Evolutionary conservation across 2,329 filamentous ascomycete species (phyloP).

Genomic region (Colletotrichum sp.): DNA sequence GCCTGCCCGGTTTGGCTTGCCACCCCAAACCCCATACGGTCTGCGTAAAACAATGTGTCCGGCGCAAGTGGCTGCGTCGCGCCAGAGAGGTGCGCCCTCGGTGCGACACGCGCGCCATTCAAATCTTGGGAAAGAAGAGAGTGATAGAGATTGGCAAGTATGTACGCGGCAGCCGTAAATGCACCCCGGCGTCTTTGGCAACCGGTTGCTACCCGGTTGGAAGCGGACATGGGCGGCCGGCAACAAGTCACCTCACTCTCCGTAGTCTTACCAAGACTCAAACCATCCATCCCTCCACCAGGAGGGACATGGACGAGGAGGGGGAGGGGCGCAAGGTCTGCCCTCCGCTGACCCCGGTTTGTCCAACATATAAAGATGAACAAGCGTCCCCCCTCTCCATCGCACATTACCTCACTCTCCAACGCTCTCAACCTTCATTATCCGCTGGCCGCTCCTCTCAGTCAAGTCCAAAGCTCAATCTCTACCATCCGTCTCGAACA

Average conservation of each 20-base stretch:
- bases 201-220: background rate
- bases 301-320: background rate
- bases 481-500: background rate
- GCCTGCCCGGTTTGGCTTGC: background rate
- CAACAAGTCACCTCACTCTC: background rate
- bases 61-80: background rate
- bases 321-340: background rate
- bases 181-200: background rate
- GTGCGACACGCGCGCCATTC: conserved; percentile 6
- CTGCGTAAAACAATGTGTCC: background rate
- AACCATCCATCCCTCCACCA: background rate
- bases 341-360: background rate
- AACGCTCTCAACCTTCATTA: background rate
- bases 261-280: background rate
- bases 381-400: background rate
- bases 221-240: background rate
- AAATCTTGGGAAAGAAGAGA: background rate
- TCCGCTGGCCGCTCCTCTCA: background rate
- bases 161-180: background rate
- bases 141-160: background rate
- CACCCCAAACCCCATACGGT: background rate
- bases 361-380: conserved; percentile 13
- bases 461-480: background rate
- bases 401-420: background rate
- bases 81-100: background rate